Evolutionary conservation across 176 grass and related monocot genomes (phyloP), one percentile per base, ranked within the genome.

Genomic region (Thinopyrum elongatum): DNA sequence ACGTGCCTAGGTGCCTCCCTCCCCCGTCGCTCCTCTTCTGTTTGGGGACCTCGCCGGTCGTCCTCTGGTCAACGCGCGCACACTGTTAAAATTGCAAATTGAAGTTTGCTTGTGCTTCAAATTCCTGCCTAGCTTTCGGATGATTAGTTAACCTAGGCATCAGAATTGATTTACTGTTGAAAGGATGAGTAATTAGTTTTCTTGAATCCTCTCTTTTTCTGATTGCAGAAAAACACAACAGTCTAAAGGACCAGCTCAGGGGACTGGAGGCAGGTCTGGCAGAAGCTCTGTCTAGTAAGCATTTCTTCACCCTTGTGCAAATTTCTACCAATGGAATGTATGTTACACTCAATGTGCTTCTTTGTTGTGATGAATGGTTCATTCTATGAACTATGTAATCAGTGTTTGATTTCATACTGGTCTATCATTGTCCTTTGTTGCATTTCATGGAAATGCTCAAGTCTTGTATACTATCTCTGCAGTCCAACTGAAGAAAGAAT

Each of bases 221-320:
- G 19, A 49, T 84, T 38, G 19, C 83, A 98, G 95, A 88, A 34
- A 84, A 88, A 58, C 77, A 85, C 47, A 29, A 70, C 34, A 19
- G 47, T n/a, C 79, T 92, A 21, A 98, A 92, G 87, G 87, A 93
- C 19, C 51, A 91, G 23, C 87, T 93, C 26, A 84, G 74, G 57
- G 88, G 84, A 82, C 68, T 90, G 31, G 82, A 93, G 78, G 71
- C 85, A 49, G 51, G 88, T 59, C 76, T 93, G 15, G 55, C 46
- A 21, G 79, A 90, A 76, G 46, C 89, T 38, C 21, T 90, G 10
- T 80, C 88, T 53, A 78, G 94, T 94, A 90, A 86, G 47, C 66
- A 35, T 85, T 57, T 49, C 30, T 30, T 30, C 30, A 2, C 30
- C 30, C 30, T 30, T 30, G 30, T 30, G 30, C 30, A 30, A 30